phyloP scores from a whole-genome alignment of 768 basidiomycete species.

The Kwoniella shandongensis region DNA sequence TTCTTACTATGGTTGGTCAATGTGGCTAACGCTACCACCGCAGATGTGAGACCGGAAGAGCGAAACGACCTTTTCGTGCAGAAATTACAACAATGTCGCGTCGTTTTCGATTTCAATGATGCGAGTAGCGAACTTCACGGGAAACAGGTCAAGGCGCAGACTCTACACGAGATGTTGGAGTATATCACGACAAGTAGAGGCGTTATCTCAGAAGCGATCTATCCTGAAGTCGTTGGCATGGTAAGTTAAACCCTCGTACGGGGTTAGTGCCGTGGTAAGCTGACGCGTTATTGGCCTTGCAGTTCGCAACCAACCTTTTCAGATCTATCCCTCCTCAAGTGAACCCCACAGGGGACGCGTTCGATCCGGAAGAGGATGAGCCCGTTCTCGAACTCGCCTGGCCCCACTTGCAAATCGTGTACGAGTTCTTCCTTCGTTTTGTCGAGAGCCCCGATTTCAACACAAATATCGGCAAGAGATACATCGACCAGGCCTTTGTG shows the following conservation, averaged over 20 bases:
- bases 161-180: slow-evolving; percentile 96
- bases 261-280: neutral
- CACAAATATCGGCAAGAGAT: slow-evolving; percentile 94
- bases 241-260: slow-evolving; percentile 57
- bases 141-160: slow-evolving; percentile 98
- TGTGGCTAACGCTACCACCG: neutral
- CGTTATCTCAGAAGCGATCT: slow-evolving; percentile 93
- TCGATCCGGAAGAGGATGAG: slow-evolving; percentile 99
- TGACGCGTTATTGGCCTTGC: slow-evolving; percentile 6
- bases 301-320: slow-evolving; percentile 99
- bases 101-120: slow-evolving; percentile 98
- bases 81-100: slow-evolving; percentile 93
- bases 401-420: slow-evolving; percentile 99
- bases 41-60: slow-evolving; percentile 86
- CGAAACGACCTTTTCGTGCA: slow-evolving; percentile 86
- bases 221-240: slow-evolving; percentile 99
- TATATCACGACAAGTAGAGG: slow-evolving; percentile 96
- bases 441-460: slow-evolving; percentile 98
- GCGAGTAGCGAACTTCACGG: slow-evolving; percentile 91
- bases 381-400: slow-evolving; percentile 98
- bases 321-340: slow-evolving; percentile 99
- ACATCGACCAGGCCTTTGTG: slow-evolving; percentile 94
- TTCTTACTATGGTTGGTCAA: too few species aligned
- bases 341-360: slow-evolving; percentile 96
- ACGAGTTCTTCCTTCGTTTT: slow-evolving; percentile 99